Conservation (phyloP, 257 asterid genomes). For the Nicotiana undulata region DNA sequence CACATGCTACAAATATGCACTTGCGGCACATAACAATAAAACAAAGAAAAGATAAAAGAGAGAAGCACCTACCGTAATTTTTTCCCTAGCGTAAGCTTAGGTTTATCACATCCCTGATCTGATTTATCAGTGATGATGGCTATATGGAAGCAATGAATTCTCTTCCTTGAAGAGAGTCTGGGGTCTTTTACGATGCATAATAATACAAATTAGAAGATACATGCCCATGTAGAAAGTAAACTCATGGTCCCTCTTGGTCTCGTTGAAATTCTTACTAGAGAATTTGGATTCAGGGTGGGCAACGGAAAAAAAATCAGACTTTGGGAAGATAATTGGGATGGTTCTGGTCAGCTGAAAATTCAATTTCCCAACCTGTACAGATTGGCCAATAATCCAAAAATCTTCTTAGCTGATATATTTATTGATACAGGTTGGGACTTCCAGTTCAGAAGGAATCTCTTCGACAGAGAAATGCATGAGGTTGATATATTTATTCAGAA, state of each 20-base stretch:
- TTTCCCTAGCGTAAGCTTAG: background rate
- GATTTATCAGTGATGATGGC: background rate
- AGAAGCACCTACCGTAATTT: background rate
- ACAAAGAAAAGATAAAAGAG: background rate
- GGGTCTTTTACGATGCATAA: background rate
- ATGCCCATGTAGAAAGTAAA: background rate
- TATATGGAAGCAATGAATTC: background rate
- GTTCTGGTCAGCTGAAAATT: too few relatives aligned
- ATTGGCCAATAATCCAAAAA: too few relatives aligned
- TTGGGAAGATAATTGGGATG: too few relatives aligned
- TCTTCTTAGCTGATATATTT: too few relatives aligned
- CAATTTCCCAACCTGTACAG: too few relatives aligned
- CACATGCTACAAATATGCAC: background rate
- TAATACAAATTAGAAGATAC: background rate
- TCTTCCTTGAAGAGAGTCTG: background rate
- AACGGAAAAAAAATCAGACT: too few relatives aligned
- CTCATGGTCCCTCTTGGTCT: background rate
- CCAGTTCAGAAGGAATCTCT: too few relatives aligned
- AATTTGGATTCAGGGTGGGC: too few relatives aligned
- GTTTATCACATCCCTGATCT: background rate
- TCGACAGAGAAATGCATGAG: too few relatives aligned
- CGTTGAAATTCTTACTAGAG: background rate
- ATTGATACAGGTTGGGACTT: too few relatives aligned
- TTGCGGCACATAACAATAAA: background rate
- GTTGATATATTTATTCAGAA: too few relatives aligned